A percentile compares a stretch with the other conserved stretches of the same genome.
Evolutionary conservation across 2,329 filamentous ascomycete genomes (phyloP).

Genomic region (Venturia aucupariae): DNA sequence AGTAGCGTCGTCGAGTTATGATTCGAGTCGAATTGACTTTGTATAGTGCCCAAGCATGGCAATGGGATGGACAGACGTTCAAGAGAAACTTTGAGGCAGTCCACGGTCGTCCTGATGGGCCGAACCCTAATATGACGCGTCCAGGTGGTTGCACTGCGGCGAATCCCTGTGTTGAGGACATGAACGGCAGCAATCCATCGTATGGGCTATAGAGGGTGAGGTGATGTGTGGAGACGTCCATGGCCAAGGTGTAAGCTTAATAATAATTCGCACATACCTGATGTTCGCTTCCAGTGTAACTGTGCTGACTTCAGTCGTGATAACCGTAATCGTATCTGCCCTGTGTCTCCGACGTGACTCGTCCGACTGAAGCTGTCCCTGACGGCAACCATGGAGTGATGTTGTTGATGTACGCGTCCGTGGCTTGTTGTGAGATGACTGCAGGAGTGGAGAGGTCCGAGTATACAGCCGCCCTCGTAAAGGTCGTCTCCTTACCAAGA

Average conservation of each 20-base stretch:
- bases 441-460: no score
- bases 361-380: no score
- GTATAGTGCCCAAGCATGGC: constrained; percentile 4
- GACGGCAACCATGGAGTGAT: no score
- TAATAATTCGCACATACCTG: not conserved
- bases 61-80: constrained; percentile 12
- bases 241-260: no score
- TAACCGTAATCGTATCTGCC: no score
- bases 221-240: not conserved
- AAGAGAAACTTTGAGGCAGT: constrained; percentile 1
- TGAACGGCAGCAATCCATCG: constrained; percentile 3
- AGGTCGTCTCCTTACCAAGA: no score
- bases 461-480: no score
- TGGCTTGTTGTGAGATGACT: no score
- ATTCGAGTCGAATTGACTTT: not conserved
- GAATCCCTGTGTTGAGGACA: constrained; percentile 9
- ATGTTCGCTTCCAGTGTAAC: no score
- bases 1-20: not conserved
- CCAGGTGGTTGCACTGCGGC: not conserved
- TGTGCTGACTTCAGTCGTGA: no score
- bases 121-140: constrained; percentile 1
- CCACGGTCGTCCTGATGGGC: constrained; percentile 1
- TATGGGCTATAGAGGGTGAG: not conserved
- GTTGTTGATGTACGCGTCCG: no score
- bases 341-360: no score